Evolutionary conservation across 257 asterid species (phyloP).

Genomic region (Plectranthus barbatus): DNA sequence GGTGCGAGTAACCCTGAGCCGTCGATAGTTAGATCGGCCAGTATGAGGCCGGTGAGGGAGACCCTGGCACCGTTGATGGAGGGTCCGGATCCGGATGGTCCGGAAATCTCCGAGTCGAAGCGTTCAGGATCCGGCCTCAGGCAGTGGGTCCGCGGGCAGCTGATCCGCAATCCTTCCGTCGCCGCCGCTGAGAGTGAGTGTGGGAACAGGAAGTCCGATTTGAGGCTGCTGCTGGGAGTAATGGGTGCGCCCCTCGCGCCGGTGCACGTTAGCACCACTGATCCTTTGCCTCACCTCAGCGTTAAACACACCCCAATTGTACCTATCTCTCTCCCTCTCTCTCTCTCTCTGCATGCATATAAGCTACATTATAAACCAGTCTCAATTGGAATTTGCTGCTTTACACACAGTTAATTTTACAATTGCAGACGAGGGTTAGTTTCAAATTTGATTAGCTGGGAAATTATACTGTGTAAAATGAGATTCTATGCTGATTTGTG

Average conservation of each 20-base stretch:
- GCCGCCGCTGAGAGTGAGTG: constrained; percentile 22
- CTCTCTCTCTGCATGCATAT: background rate
- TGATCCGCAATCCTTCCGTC: constrained; percentile 41
- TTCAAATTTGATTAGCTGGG: too few relatives aligned
- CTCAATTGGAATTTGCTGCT: background rate
- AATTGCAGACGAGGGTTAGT: background rate
- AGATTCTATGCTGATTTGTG: background rate
- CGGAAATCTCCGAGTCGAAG: constrained; percentile 39
- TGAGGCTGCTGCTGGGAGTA: constrained; percentile 79
- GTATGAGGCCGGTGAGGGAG: constrained; percentile 41
- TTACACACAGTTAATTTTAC: background rate
- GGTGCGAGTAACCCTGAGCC: constrained; percentile 20
- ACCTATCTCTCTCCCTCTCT: constrained; percentile 6
- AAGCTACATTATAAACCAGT: too few relatives aligned
- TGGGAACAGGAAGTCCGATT: constrained; percentile 48
- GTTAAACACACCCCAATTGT: constrained; percentile 82
- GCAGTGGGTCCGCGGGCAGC: constrained; percentile 55
- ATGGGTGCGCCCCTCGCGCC: constrained; percentile 94
- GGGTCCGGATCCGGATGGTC: constrained; percentile 67
- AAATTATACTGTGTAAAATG: background rate
- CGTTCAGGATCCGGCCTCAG: constrained; percentile 52
- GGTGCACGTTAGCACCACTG: constrained; percentile 63
- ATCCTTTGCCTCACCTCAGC: constrained; percentile 77
- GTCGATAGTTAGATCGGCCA: constrained; percentile 49
- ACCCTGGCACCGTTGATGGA: constrained; percentile 62